Base-by-base conservation (phyloP, 805 yeast species). In the Lachancea dasiensis region DNA sequence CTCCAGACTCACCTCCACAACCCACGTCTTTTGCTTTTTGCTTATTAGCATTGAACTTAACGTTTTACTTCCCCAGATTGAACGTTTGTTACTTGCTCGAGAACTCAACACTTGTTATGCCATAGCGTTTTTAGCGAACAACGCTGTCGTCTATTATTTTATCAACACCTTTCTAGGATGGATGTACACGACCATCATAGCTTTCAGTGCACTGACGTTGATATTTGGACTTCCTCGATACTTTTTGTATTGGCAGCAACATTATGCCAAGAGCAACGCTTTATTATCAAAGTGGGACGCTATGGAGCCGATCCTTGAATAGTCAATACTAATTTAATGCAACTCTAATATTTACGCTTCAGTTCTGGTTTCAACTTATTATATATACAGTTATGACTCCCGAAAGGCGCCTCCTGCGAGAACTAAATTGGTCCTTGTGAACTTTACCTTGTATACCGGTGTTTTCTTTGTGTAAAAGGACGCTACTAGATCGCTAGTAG, bases 381-480 rank as follows among this genome's bases (percentile, higher is more conserved):
- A 14, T 27, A 10, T 21, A 24, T 37, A 30, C 25, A 11, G 8
- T 25, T 27, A 27, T 51, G 44, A 66, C 22, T 73, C 77, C 46
- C 64, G 61, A 51, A 82, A 86, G 3, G 92, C 92, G 36, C 98
- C 97, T 18, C 86, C 97, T 0, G 96, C 95, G 25, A 92, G 69
- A 50, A 95, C 89, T 49, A 92, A 64, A 63, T 92, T 92, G 43
- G 95, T 70, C 58, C 95, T 71, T 1, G 97, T 90, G 58, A 92
- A 90, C 53, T 82, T 87, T 24, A 92, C 95, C 51, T 85, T 86
- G 65, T 81, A 92, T 19, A 92, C 92, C 3, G 97, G 95, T 0
- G 97, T 87, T 61, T 80, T 81, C 63, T 87, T 92, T 0, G 99
- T 90, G 61, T 85, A 85, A 59, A 82, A 92, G 15, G 92, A 92